These are phyloP conservation scores for Clarireedia hainanense DNA, from an alignment of 2,329 filamentous ascomycete genomes.

Conservation along the genomic window DNA sequence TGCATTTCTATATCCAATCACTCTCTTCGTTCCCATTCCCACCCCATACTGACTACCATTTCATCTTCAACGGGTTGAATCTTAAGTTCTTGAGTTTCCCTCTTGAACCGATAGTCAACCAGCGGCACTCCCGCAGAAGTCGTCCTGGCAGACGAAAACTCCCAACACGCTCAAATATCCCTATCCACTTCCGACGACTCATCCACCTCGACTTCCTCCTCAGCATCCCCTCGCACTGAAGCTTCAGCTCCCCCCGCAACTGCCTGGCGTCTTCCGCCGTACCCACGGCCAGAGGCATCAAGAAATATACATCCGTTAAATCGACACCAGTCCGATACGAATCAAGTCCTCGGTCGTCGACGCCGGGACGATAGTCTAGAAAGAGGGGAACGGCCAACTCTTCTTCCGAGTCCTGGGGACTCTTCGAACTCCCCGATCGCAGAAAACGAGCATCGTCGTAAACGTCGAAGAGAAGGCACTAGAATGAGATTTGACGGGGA, in stretches of 20 bases:
- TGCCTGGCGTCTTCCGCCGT: background rate
- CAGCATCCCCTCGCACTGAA: constrained; percentile 40
- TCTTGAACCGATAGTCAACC: constrained; percentile 10
- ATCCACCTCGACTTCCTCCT: constrained; percentile 47
- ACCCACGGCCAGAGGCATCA: background rate
- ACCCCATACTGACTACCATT: background rate
- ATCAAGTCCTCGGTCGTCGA: constrained; percentile 41
- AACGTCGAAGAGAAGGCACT: constrained; percentile 48
- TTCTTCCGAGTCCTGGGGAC: constrained; percentile 23
- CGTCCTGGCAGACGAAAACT: constrained; percentile 68
- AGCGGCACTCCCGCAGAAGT: constrained; percentile 44
- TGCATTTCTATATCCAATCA: background rate
- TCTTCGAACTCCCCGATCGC: constrained; percentile 12
- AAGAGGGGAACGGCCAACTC: constrained; percentile 32
- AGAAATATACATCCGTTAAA: background rate
- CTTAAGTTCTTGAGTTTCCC: constrained; percentile 3
- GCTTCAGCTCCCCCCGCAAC: constrained; percentile 34
- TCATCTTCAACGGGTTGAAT: background rate
- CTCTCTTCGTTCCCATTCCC: background rate
- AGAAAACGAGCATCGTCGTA: constrained; percentile 35
- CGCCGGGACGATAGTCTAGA: constrained; percentile 37
- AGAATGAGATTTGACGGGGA: constrained; percentile 59
- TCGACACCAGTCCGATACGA: constrained; percentile 4
- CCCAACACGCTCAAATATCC: constrained; percentile 44
- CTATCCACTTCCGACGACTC: constrained; percentile 61